phyloP scores from a whole-genome alignment of 1,284 basidiomycete genomes.

The Macrocystidia cucumis region DNA sequence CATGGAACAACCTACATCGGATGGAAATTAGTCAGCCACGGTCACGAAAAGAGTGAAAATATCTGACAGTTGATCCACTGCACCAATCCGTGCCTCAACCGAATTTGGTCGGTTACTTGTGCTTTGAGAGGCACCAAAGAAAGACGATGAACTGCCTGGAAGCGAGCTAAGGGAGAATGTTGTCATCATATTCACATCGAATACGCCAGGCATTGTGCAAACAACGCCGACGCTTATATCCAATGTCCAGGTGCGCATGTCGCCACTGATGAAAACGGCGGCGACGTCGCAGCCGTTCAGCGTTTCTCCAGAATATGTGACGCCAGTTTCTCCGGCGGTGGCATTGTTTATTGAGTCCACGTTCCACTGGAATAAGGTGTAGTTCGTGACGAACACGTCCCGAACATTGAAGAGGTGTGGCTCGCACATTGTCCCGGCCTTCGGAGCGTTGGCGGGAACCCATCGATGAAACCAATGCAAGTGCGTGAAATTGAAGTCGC shows the following conservation, averaged over 20 bases:
- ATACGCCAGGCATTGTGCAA: constrained; percentile 8
- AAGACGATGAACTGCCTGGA: constrained; percentile 11
- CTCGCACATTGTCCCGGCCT: constrained; percentile 17
- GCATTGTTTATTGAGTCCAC: constrained; percentile 4
- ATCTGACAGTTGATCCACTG: no score
- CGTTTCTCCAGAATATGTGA: constrained; percentile 4
- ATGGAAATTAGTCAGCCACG: no score
- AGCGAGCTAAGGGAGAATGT: constrained; percentile 11
- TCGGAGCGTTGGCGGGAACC: constrained; percentile 9
- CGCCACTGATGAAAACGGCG: constrained; percentile 12
- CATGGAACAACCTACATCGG: no score
- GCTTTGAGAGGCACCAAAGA: no score
- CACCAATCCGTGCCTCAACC: no score
- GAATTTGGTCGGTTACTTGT: no score
- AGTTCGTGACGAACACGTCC: constrained; percentile 17
- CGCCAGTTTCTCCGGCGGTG: constrained; percentile 6
- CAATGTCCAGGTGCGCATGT: constrained; percentile 11
- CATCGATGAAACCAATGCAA: constrained; percentile 12
- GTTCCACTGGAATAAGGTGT: constrained; percentile 16
- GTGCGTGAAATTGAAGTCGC: constrained; percentile 17
- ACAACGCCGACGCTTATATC: constrained; percentile 12
- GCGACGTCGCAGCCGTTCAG: constrained; percentile 18
- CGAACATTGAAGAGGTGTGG: constrained; percentile 15
- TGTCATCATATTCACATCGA: constrained; percentile 11
- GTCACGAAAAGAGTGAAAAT: no score